phyloP scores from a whole-genome alignment of 129 eudicot species.

The Chrysanthemum seticuspe region DNA sequence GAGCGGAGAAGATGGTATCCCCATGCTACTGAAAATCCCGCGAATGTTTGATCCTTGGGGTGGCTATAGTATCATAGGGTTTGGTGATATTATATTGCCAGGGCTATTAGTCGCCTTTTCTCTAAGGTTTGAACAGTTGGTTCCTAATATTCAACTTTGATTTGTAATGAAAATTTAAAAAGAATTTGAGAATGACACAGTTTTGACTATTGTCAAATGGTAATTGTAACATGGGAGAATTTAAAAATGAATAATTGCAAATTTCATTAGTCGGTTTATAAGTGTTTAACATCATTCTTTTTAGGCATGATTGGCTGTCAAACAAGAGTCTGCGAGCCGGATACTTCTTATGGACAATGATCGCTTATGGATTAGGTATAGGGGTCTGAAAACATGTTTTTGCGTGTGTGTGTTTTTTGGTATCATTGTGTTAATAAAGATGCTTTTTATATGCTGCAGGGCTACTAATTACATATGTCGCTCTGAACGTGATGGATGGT shows the following conservation, averaged over 20 bases:
- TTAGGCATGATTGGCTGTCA: slow-evolving; percentile 94
- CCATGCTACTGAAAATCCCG: slow-evolving; percentile 96
- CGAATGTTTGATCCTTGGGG: slow-evolving; percentile 99
- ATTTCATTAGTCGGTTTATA: not conserved
- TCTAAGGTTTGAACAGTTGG: slow-evolving; percentile 54
- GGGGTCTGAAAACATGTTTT: slow-evolving; percentile 7
- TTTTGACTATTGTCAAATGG: not conserved
- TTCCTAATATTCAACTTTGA: slow-evolving; percentile 7
- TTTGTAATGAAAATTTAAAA: too few species aligned
- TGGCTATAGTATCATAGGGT: slow-evolving; percentile 97
- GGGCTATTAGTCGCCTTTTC: slow-evolving; percentile 91
- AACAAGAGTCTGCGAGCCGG: slow-evolving; percentile 70
- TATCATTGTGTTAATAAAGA: slow-evolving; percentile 15
- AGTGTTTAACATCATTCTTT: slow-evolving; percentile 20
- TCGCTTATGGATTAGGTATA: slow-evolving; percentile 91
- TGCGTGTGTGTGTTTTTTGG: not conserved
- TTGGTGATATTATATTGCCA: slow-evolving; percentile 94
- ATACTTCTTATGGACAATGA: slow-evolving; percentile 88
- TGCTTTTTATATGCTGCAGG: slow-evolving; percentile 44
- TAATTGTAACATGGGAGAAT: not conserved
- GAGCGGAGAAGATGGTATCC: slow-evolving; percentile 98
- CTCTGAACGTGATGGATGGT: slow-evolving; percentile 97
- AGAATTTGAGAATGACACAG: too few species aligned
- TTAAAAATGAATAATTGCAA: slow-evolving; percentile 8
- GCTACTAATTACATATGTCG: slow-evolving; percentile 84